Evolutionary conservation across 2,329 filamentous ascomycete species (phyloP), one percentile per base, ranked within the genome.

Genomic region (Fusarium sp.): DNA sequence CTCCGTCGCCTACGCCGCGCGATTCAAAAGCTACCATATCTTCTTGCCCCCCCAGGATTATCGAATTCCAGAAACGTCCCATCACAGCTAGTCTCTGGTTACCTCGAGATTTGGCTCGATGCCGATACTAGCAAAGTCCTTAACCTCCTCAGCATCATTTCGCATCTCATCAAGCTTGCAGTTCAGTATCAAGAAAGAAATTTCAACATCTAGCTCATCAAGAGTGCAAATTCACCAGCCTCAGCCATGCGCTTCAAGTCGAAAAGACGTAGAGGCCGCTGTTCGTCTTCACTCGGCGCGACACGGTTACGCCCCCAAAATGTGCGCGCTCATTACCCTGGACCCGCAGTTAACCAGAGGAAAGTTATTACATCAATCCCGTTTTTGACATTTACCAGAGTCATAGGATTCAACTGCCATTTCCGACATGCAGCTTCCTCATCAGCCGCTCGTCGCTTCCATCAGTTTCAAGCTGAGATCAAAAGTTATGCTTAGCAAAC

Each of bases 371-470:
- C 5, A 26, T 4, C 9, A 4, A 13, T 13, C 5, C 3, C 7
- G 7, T 0, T 9, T 18, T 13, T 4, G 1, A 8, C 1, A 18
- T 4, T 13, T 4, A 1, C 17, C 11, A 24, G 10, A 24, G 10
- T 44, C 42, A 6, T 24, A 36, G 8, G 17, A 9, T 18, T 36
- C 0, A 5, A 9, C 17, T 36, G 34, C 1, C 15, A 18, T 36
- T 36, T 18, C 15, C 15, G 32, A 36, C 34, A 4, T 36, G 15
- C 8, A 36, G 17, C 15, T 36, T 17, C 3, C 14, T 36, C 1
- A 36, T 1, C 4, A 9, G 15, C 15, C 17, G 5, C 15, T 36
- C 15, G 3, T 36, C 34, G 3, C 34, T 9, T 36, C 8, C 34
- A 15, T 2, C 8, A 15, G 34, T 18, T 36, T 1, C 3, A 36